Evolutionary conservation across 2,329 filamentous ascomycete genomes (phyloP).

Genomic region (Drechmeria coniospora): DNA sequence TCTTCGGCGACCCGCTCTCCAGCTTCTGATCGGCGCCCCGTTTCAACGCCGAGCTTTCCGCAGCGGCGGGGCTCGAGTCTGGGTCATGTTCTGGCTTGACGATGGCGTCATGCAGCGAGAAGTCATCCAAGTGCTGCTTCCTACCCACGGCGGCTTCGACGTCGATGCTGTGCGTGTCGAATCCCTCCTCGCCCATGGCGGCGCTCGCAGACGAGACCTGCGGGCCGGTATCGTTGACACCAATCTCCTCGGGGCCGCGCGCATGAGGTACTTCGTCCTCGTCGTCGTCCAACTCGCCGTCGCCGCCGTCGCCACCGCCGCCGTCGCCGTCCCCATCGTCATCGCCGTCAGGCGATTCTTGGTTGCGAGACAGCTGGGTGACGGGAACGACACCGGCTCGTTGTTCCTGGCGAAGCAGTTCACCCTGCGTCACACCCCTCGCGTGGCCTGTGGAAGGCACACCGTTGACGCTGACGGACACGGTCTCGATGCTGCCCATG

Average conservation of each 20-base stretch:
- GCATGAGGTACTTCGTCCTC: conserved; percentile 56
- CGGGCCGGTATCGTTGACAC: conserved; percentile 72
- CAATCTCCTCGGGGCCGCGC: conserved; percentile 70
- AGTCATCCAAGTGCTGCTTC: conserved; percentile 21
- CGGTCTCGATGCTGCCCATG: conserved; percentile 64
- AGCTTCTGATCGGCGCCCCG: conserved; percentile 37
- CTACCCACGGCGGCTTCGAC: conserved; percentile 46
- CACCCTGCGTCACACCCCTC: conserved; percentile 62
- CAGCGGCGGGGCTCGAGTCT: conserved; percentile 1
- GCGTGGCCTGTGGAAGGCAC: conserved; percentile 35
- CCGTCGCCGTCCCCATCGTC: conserved; percentile 11
- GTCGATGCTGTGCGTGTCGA: conserved; percentile 41
- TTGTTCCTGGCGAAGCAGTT: conserved; percentile 75
- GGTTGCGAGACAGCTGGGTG: conserved; percentile 37
- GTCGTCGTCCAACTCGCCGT: conserved; percentile 19
- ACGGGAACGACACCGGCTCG: conserved; percentile 64
- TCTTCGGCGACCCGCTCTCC: conserved; percentile 27
- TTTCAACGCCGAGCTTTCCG: conserved; percentile 30
- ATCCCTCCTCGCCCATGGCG: conserved; percentile 21
- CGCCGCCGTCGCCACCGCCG: conserved; percentile 11
- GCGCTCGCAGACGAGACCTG: conserved; percentile 34
- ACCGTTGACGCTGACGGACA: conserved; percentile 60
- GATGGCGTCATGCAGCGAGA: conserved; percentile 8
- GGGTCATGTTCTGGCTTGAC: conserved; percentile 13
- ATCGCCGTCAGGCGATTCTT: conserved; percentile 10